phyloP scores from a whole-genome alignment of 1,139 yeast genomes.

The Zygoascus hellenicus region DNA sequence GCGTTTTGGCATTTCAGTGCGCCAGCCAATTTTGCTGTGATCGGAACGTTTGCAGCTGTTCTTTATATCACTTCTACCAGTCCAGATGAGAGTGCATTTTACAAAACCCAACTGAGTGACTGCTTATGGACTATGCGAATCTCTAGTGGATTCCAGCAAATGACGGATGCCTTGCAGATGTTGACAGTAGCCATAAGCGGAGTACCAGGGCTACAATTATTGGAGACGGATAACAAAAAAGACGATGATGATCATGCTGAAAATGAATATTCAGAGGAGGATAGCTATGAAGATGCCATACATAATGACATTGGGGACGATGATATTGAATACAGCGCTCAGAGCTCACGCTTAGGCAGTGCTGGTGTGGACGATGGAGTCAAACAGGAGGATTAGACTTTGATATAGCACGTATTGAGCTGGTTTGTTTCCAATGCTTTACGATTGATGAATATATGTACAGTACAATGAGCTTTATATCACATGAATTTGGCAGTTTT shows the following conservation, averaged over 20 bases:
- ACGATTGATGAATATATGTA: too few species aligned
- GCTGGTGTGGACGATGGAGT: neutral
- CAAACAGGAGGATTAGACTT: neutral
- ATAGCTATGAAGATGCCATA: slow-evolving; percentile 8
- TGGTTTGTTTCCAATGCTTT: too few species aligned
- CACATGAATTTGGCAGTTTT: too few species aligned
- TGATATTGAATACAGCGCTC: too few species aligned
- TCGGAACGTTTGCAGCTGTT: slow-evolving; percentile 82
- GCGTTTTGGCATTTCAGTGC: slow-evolving; percentile 87
- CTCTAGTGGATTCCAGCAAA: slow-evolving; percentile 70
- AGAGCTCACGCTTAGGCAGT: neutral
- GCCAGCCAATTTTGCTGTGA: slow-evolving; percentile 67
- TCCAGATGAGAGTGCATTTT: slow-evolving; percentile 55
- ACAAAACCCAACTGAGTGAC: slow-evolving; percentile 61
- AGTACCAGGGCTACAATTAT: slow-evolving; percentile 19
- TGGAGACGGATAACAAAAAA: slow-evolving; percentile 8
- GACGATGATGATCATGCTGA: slow-evolving; percentile 7
- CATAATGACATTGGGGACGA: slow-evolving; percentile 1
- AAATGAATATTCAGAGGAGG: slow-evolving; percentile 4
- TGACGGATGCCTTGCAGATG: slow-evolving; percentile 59
- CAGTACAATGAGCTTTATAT: too few species aligned
- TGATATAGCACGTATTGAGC: too few species aligned
- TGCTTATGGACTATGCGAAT: slow-evolving; percentile 71
- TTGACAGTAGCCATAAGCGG: slow-evolving; percentile 42
- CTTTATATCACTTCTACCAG: slow-evolving; percentile 39